Conservation (phyloP, 768 basidiomycete genomes). For the Russula abietina region DNA sequence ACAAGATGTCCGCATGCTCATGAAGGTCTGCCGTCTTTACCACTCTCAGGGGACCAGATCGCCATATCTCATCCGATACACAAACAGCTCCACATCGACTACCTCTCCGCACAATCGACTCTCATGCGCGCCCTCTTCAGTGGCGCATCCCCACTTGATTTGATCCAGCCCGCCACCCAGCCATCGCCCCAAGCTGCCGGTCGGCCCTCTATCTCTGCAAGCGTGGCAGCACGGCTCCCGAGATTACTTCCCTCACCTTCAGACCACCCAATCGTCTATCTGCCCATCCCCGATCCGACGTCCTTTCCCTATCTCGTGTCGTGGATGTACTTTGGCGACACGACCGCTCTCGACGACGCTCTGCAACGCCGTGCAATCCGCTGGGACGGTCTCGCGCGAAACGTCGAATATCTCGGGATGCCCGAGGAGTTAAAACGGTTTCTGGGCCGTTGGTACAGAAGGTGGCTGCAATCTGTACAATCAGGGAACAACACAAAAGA, state of each 20-base stretch:
- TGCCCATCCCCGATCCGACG: slow-evolving; percentile 67
- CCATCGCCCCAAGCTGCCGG: slow-evolving; percentile 18
- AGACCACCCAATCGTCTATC: slow-evolving; percentile 61
- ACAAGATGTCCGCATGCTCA: slow-evolving; percentile 49
- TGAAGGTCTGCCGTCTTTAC: slow-evolving; percentile 45
- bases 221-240: slow-evolving; percentile 46
- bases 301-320: slow-evolving; percentile 70
- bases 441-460: slow-evolving; percentile 67
- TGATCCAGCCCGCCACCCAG: slow-evolving; percentile 38
- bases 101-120: slow-evolving; percentile 74
- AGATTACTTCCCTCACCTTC: slow-evolving; percentile 59
- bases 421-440: slow-evolving; percentile 70
- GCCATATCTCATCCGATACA: slow-evolving; percentile 14
- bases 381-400: slow-evolving; percentile 85
- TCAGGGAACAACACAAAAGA: slow-evolving; percentile 1
- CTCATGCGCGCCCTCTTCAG: slow-evolving; percentile 67
- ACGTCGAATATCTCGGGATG: slow-evolving; percentile 83
- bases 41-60: background rate
- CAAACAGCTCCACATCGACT: slow-evolving; percentile 69
- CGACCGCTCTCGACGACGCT: slow-evolving; percentile 56
- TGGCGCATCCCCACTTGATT: slow-evolving; percentile 56
- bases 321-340: slow-evolving; percentile 79
- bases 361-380: slow-evolving; percentile 58
- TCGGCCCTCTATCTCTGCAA: slow-evolving; percentile 36
- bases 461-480: slow-evolving; percentile 42